Base-by-base conservation (phyloP, 768 basidiomycete genomes). In the Astraeus odoratus region DNA sequence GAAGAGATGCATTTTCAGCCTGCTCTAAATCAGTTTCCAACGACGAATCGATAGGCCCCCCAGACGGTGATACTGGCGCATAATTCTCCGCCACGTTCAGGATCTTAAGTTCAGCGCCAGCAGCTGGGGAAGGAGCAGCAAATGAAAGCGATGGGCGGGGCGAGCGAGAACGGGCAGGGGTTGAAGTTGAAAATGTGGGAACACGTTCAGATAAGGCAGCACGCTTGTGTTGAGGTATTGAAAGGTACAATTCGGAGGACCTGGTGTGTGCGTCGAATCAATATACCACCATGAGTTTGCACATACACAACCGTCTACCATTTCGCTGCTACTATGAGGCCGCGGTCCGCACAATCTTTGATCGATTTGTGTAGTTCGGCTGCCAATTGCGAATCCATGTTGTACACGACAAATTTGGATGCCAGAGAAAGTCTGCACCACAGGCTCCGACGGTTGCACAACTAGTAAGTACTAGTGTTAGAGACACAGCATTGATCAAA, bases 191-290 rank as follows among this genome's bases (percentile, higher is more conserved):
- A 53, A 80, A 77, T 8, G 60, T 49, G n/a, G 64, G 50, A 19
- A 58, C 48, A 31, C 58, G 49, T 18, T 57, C 56, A 8, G 61
- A 44, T 24, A 53, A 46, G 8, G 58, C 46, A 31, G 61, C 66
- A 48, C 76, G 70, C 59, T 75, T 80, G 36, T 66, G 58, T 16
- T 65, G 47, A 4, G 81, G 74, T 25, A 81, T 68, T 12, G 83
- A 76, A 22, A 83, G 67, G 44, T 87, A 68, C 23, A 91, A 69
- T 57, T 91, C 88, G 20, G 86, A 80, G 20, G 84, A 78, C 88
- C 88, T 91, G 49, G 25, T 39, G 38, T 16, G 55, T 48, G 39
- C 47, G 36, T 47, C 18, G 39, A 37, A 51, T 51, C 51, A 54
- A 51, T 39, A 46, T 19, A 13, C n/a, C 27, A 50, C 29, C 40